Evolutionary conservation across 1,139 yeast species (phyloP).

Genomic region (Scheffersomyces quercinus): DNA sequence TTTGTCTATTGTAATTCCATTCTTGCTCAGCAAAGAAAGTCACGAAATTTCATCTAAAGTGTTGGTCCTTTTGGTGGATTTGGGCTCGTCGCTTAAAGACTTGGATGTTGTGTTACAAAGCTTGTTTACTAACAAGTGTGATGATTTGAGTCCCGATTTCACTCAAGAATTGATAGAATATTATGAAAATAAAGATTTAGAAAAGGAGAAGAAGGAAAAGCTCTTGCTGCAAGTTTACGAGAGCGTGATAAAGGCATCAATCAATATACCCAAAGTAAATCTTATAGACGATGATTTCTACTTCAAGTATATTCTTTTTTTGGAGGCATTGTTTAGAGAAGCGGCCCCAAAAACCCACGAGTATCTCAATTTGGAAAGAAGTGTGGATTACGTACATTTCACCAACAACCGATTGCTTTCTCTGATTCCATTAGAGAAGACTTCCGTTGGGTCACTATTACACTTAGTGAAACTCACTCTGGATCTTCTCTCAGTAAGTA

Average conservation of each 20-base stretch:
- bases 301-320: constrained; percentile 20
- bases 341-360: constrained; percentile 38
- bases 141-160: constrained; percentile 19
- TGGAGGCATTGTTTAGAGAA: constrained; percentile 31
- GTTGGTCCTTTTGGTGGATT: constrained; percentile 24
- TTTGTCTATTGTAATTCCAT: constrained; percentile 24
- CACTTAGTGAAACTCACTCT: constrained; percentile 22
- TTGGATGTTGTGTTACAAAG: constrained; percentile 11
- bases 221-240: constrained; percentile 23
- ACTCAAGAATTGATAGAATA: constrained; percentile 21
- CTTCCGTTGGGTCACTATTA: constrained; percentile 14
- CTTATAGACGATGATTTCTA: constrained; percentile 24
- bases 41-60: constrained; percentile 18
- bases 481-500: constrained; percentile 24
- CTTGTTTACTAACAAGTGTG: constrained; percentile 11
- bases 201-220: not conserved
- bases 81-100: constrained; percentile 20
- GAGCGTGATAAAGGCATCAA: constrained; percentile 5
- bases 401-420: constrained; percentile 8
- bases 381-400: constrained; percentile 18
- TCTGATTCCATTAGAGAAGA: constrained; percentile 6
- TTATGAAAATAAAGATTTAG: constrained; percentile 15
- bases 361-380: constrained; percentile 31
- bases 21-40: constrained; percentile 15
- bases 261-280: not conserved